These are phyloP conservation scores for Rhizopogon sp. DNA, from an alignment of 768 basidiomycete genomes.

Conservation along the genomic window DNA sequence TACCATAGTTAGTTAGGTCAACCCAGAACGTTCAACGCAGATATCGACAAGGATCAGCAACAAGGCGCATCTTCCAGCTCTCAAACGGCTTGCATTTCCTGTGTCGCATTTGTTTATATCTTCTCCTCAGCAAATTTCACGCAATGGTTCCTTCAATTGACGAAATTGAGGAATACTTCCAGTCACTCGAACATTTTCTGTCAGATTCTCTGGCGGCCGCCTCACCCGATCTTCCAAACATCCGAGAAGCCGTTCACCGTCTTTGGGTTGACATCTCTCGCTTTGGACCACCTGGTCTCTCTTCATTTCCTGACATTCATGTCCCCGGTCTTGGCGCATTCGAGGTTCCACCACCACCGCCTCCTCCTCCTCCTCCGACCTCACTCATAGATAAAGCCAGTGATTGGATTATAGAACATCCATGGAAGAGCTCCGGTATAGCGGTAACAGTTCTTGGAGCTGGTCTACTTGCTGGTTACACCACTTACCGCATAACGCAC, in stretches of 20 bases:
- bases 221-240: conserved; percentile 54
- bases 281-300: conserved; percentile 58
- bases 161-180: conserved; percentile 66
- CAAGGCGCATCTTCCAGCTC: background rate
- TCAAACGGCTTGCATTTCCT: background rate
- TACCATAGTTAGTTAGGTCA: background rate
- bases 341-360: conserved; percentile 60
- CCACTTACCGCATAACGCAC: conserved; percentile 18
- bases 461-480: conserved; percentile 58
- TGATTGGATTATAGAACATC: conserved; percentile 54
- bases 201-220: conserved; percentile 50
- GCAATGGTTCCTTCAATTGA: conserved; percentile 44
- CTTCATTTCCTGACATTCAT: conserved; percentile 44
- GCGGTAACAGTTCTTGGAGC: conserved; percentile 54
- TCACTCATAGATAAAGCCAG: conserved; percentile 41
- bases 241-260: conserved; percentile 61
- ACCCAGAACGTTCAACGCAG: background rate
- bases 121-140: background rate
- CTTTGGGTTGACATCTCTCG: conserved; percentile 79
- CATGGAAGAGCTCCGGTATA: conserved; percentile 54
- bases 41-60: conserved; percentile 5
- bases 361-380: conserved; percentile 47
- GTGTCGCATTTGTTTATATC: background rate
- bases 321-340: conserved; percentile 67
- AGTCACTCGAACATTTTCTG: conserved; percentile 60